Evolutionary conservation across 495 filamentous ascomycete genomes (phyloP).

Genomic region (Achaetomiella virescens): DNA sequence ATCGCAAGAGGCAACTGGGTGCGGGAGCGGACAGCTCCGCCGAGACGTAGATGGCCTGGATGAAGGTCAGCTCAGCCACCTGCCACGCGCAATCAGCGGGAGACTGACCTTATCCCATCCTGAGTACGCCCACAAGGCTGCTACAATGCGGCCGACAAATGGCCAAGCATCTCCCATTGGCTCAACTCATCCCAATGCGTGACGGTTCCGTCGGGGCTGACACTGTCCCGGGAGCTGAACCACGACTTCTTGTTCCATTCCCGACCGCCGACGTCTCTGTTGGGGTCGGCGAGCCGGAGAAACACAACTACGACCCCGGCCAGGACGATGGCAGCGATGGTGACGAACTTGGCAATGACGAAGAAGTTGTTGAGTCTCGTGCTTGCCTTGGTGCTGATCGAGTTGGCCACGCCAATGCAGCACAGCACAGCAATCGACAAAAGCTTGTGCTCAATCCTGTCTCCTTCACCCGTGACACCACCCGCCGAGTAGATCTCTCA

Average conservation of each 20-base stretch:
- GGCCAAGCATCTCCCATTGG: slow-evolving; percentile 47
- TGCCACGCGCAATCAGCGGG: too few relatives aligned
- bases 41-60: slow-evolving; percentile 49
- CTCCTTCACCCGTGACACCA: slow-evolving; percentile 40
- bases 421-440: slow-evolving; percentile 41
- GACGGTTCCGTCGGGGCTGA: slow-evolving; percentile 40
- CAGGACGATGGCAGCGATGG: slow-evolving; percentile 41
- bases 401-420: slow-evolving; percentile 46
- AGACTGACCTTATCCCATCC: slow-evolving; percentile 54
- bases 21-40: slow-evolving; percentile 46
- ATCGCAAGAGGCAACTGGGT: slow-evolving; percentile 50
- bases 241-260: slow-evolving; percentile 50
- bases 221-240: slow-evolving; percentile 42
- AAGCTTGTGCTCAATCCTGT: slow-evolving; percentile 39
- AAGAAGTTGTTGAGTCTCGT: slow-evolving; percentile 51
- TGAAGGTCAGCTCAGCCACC: background rate
- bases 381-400: slow-evolving; percentile 50
- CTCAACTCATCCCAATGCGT: slow-evolving; percentile 43
- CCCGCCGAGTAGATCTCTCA: slow-evolving; percentile 48
- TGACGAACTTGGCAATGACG: slow-evolving; percentile 45
- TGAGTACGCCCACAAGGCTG: slow-evolving; percentile 52
- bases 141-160: slow-evolving; percentile 51
- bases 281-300: slow-evolving; percentile 29
- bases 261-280: slow-evolving; percentile 33
- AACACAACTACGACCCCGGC: slow-evolving; percentile 43